Base-by-base conservation (phyloP, 73 alveolate genomes). In the Paramecium bursaria region DNA sequence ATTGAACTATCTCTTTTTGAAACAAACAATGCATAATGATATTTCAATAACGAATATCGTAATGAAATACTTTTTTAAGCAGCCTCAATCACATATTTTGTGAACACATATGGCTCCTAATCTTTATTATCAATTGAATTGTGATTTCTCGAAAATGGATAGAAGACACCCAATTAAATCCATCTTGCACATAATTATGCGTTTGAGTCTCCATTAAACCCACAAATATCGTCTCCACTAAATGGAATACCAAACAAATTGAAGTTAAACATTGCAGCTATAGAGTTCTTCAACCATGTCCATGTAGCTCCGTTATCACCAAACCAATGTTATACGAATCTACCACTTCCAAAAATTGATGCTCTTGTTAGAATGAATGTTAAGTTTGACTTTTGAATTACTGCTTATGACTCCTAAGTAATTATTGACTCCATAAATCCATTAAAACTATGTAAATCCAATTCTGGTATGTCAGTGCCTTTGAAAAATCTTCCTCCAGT, bases 141-240 rank as follows among this genome's bases (percentile, higher is more conserved):
- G 86, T 95, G 98, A 87, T 94, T 92, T 60, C 99, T 88, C 14
- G 98, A 86, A 87, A 95, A 94, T 57, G 99, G 96, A 75, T 87
- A 91, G 74, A 95, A 87, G 1, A 90, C 91, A 23, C 98, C 98
- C 46, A 94, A 73, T 75, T 90, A 79, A 35, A 79, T 88, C 96
- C 96, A 94, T 77, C 98, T 94, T 39, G 90, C 87, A 67, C 99
- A 95, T 33, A 95, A 82, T 67, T 77, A 82, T 6, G 75, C 88
- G 25, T 73, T 80, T 4, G 97, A 75, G 48, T 94, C 61, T 0
- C 90, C 88, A 47, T 60, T 75, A 75, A 97, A 97, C 13, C 99
- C 99, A 85, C 99, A 97, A 53, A 96, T 95, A 74, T 97, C 98
- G 76, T 97, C 98, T 3, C 99, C 99, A 13, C 85, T 90, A 49